Percentiles rank a stretch among this genome's conserved stretches.
phyloP scores from a whole-genome alignment of 768 basidiomycete species.

The Amanita rimosa region DNA sequence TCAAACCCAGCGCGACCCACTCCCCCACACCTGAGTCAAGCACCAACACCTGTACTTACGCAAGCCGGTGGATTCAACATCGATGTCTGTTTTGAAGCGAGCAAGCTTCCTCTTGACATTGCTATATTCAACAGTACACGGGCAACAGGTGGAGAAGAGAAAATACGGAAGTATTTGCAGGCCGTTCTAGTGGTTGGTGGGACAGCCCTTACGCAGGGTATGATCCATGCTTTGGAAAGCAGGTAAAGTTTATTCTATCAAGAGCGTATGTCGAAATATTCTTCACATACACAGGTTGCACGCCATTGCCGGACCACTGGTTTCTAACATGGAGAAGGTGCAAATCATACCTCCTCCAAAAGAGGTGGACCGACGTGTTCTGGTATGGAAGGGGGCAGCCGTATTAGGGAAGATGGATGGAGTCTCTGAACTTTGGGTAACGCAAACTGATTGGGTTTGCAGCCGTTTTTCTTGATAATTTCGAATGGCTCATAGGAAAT shows the following conservation, averaged over 20 bases:
- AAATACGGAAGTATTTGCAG: conserved; percentile 80
- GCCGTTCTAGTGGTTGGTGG: conserved; percentile 86
- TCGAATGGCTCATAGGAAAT: conserved; percentile 4
- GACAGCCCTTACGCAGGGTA: conserved; percentile 66
- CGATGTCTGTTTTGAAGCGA: conserved; percentile 77
- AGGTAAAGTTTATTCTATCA: conserved; percentile 34
- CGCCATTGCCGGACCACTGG: conserved; percentile 75
- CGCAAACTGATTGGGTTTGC: conserved; percentile 77
- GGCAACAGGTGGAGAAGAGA: conserved; percentile 82
- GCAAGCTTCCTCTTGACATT: conserved; percentile 84
- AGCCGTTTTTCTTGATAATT: background rate
- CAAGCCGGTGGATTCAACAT: conserved; percentile 42
- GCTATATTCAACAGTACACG: conserved; percentile 88
- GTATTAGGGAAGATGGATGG: conserved; percentile 90
- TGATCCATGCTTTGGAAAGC: conserved; percentile 81
- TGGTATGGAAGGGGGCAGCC: conserved; percentile 92
- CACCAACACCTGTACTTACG: conserved; percentile 16
- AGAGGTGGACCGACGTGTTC: conserved; percentile 80
- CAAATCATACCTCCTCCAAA: conserved; percentile 92
- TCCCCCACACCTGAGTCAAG: conserved; percentile 10
- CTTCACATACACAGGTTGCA: conserved; percentile 37
- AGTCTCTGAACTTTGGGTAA: conserved; percentile 83
- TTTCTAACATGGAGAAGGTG: conserved; percentile 78
- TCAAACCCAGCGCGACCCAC: conserved; percentile 16
- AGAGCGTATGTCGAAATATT: background rate